phyloP scores from a whole-genome alignment of 768 basidiomycete species.

The Leucogyrophana mollusca region DNA sequence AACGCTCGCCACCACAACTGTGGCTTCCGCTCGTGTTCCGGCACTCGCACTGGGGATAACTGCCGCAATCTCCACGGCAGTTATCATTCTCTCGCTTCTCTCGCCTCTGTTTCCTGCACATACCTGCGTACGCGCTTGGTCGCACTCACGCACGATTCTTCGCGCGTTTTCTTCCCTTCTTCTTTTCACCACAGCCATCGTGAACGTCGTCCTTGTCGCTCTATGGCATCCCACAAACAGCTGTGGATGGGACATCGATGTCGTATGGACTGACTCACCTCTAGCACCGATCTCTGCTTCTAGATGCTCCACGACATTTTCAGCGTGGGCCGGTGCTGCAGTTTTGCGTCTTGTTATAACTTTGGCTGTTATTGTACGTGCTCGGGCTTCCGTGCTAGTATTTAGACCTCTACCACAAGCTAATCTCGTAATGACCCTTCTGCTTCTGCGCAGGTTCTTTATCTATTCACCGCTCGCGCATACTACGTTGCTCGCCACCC shows the following conservation, averaged over 20 bases:
- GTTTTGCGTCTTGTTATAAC: slow-evolving; percentile 56
- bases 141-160: slow-evolving; percentile 22
- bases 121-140: slow-evolving; percentile 8
- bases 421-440: no score
- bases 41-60: slow-evolving; percentile 24
- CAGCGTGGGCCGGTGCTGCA: slow-evolving; percentile 54
- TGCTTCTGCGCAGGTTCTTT: slow-evolving; percentile 24
- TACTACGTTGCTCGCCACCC: slow-evolving; percentile 20
- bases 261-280: slow-evolving; percentile 54
- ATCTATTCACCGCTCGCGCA: slow-evolving; percentile 15
- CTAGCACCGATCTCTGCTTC: slow-evolving; percentile 18
- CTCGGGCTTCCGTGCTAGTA: not conserved
- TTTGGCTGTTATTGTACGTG: slow-evolving; percentile 50
- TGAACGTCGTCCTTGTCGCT: slow-evolving; percentile 55
- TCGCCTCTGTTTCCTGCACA: slow-evolving; percentile 34
- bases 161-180: slow-evolving; percentile 44
- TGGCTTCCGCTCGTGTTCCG: slow-evolving; percentile 37
- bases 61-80: slow-evolving; percentile 21
- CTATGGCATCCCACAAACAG: slow-evolving; percentile 50
- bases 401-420: no score
- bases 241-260: slow-evolving; percentile 67
- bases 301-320: slow-evolving; percentile 32
- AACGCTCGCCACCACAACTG: slow-evolving; percentile 48
- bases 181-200: slow-evolving; percentile 50
- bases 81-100: slow-evolving; percentile 36